Base-by-base conservation (phyloP, 768 basidiomycete species). In the Tylopilus subfusipes region DNA sequence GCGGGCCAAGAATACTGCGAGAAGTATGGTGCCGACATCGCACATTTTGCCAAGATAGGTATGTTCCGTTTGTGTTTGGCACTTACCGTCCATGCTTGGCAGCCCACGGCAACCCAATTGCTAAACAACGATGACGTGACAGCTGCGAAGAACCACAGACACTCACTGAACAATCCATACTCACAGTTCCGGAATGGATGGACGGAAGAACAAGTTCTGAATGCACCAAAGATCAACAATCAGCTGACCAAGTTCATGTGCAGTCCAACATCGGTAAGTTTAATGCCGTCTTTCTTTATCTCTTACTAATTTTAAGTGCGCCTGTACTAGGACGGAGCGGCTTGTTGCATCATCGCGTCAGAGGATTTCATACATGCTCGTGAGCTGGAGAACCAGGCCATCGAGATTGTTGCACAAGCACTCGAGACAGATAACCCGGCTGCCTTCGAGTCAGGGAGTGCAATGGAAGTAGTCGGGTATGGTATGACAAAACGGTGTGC, bases 161-260 rank as follows among this genome's bases (percentile, higher is more conserved):
- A 93, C 67, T 88, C 88, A 0, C 65, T 85, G 52, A 86, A 87
- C 52, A 93, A 94, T 60, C 90, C 90, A 0, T 94, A 93, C 61
- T 86, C 88, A 0, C 92, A 94, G 66, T 94, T 94, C 69, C 80
- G 84, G 6, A 79, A 85, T 61, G 86, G 87, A 5, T 90, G 88
- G 86, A 83, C 76, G 19, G 80, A 81, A 19, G 83, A 90, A 59
- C 79, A 92, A 61, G 78, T 92, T 25, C 65, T 89, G 50, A 75
- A 76, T 12, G 79, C 88, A 3, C 78, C 80, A 7, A 85, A 84
- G 71, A 82, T 92, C 65, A 86, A 78, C 40, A 84, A 82, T 43
- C 80, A 89, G 60, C 72, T 90, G 45, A 90, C 90, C 3, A 88
- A 88, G 69, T 85, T 82, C 67, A 93, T 92, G 88, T 93, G 90